These are phyloP conservation scores for Diplodia scrobiculata DNA, from an alignment of 2,329 filamentous ascomycete species.

Conservation along the genomic window DNA sequence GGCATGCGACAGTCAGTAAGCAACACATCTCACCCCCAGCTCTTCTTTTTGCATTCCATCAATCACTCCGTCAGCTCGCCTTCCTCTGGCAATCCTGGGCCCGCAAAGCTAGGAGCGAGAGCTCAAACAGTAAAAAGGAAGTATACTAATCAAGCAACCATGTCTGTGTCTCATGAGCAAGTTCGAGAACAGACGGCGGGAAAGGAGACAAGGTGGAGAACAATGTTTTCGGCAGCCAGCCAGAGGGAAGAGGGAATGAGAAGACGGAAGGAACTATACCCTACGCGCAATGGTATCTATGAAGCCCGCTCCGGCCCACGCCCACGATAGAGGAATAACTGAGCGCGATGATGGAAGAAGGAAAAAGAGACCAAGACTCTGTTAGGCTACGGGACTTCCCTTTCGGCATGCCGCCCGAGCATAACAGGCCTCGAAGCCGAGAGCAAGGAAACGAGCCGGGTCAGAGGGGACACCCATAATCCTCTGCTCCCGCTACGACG, in stretches of 20 bases:
- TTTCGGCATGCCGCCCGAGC: not conserved
- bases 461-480: not conserved
- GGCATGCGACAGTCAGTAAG: conserved; percentile 8
- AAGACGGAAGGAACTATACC: conserved; percentile 12
- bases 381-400: not conserved
- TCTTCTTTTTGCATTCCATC: conserved; percentile 9
- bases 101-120: not conserved
- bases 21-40: not conserved
- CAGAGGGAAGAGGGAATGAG: conserved; percentile 1
- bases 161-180: conserved; percentile 12
- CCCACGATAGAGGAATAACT: conserved; percentile 2
- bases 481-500: not conserved
- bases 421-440: not conserved
- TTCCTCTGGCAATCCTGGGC: not conserved
- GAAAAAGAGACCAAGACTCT: not conserved
- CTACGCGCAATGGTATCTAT: conserved; percentile 29
- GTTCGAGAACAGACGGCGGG: not conserved
- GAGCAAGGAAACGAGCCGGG: conserved; percentile 1
- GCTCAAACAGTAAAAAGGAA: not conserved
- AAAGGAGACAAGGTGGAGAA: not conserved
- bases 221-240: conserved; percentile 1
- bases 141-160: conserved; percentile 7
- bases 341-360: conserved; percentile 3
- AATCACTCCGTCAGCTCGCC: not conserved
- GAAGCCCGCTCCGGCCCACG: conserved; percentile 23